Percentiles rank a stretch among this genome's conserved stretches.
Evolutionary conservation across 2,329 filamentous ascomycete genomes (phyloP).

Genomic region (Curvularia spicifera): DNA sequence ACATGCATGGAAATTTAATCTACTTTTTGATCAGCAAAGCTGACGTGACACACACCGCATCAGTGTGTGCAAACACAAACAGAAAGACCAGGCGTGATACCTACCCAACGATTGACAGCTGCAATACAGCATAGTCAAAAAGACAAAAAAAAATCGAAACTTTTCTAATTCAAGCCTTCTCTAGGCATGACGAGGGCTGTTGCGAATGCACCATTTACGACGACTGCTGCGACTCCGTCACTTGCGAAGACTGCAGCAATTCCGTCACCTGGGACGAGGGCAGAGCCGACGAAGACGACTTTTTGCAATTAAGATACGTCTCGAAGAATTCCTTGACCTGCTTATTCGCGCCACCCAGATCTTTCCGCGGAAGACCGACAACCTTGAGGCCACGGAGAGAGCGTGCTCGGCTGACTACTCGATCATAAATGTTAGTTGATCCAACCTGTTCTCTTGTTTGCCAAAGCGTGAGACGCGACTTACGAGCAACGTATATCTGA

Average conservation of each 20-base stretch:
- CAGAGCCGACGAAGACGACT: background rate
- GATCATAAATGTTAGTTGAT: conserved; percentile 6
- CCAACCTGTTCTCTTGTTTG: background rate
- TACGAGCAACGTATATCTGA: conserved; percentile 66
- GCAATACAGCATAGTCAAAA: background rate
- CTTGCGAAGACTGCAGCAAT: background rate
- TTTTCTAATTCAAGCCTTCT: background rate
- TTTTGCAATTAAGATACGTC: conserved; percentile 1
- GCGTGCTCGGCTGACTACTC: conserved; percentile 60
- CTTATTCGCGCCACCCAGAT: conserved; percentile 36
- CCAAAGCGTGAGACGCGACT: conserved; percentile 7
- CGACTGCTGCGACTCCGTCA: background rate
- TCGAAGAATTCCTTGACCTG: conserved; percentile 45
- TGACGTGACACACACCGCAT: background rate
- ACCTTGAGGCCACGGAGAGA: conserved; percentile 59
- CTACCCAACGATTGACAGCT: background rate
- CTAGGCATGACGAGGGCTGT: background rate
- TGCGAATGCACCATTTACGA: background rate
- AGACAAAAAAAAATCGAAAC: background rate
- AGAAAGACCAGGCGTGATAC: background rate
- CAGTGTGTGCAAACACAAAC: background rate
- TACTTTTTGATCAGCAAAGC: background rate
- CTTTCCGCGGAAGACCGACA: conserved; percentile 32
- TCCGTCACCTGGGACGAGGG: background rate
- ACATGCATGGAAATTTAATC: too few relatives aligned